Base-by-base conservation (phyloP, 306 rosid species). In the Cucurbita pepo region DNA sequence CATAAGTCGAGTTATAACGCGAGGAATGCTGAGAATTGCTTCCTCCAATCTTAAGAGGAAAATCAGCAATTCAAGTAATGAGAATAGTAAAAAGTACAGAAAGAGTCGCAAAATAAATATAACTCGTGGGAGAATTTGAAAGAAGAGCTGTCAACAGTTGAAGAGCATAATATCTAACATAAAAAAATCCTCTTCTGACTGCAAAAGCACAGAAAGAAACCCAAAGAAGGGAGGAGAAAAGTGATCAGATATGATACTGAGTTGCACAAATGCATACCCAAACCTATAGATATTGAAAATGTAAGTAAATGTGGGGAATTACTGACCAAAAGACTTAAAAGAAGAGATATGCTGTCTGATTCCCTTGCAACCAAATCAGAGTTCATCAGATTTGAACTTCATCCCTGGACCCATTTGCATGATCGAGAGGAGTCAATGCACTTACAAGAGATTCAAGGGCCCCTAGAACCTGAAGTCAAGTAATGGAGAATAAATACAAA, bases 171-270 rank as follows among this genome's bases (percentile, higher is more conserved):
- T 92, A 92, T 81, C 96, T 81, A 30, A 92, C 92, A 81, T 90
- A 92, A 83, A 92, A 92, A 92, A 82, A 25, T 92, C 98, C 74
- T 90, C 98, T 83, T 92, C 98, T 76, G 87, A 83, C 98, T 92
- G 86, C 76, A 69, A 84, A 80, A 61, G 69, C 40, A 67, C 78
- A 77, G 25, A 67, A 34, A 71, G 56, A 44, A 66, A 76, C 40
- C 38, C 53, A 43, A 65, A 65, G 18, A 43, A 44, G 71, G 36
- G 38, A 9, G 54, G 10, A 48, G 71, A 62, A 52, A 41, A 59
- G 30, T 34, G 62, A 8, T 52, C 75, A 54, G 43, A 38, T 53
- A 56, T 18, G 21, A 22, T 11, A 72, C 37, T 34, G 45, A 69
- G 74, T 30, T 50, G 25, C 74, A 10, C 47, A 25, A 30, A 69